Evolutionary conservation across 192 early-diverging fungal genomes (phyloP), one percentile per base, ranked within the genome.

Genomic region (Glomus cerebriforme): DNA sequence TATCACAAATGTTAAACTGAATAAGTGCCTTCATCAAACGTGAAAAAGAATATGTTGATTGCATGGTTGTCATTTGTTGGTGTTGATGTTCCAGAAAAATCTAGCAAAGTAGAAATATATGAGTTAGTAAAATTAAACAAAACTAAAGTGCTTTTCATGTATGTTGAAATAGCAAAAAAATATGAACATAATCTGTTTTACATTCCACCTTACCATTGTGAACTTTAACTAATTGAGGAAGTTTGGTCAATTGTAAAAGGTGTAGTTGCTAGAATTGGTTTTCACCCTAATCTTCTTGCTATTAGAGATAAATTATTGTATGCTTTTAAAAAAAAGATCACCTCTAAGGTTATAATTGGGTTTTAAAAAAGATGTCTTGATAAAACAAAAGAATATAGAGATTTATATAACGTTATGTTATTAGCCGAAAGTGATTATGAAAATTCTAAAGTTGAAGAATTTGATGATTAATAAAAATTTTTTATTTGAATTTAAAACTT

Each of bases 81-180:
- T 37, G 37, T 37, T 37, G 32, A 31, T 1, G 3, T 17, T 31
- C 29, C 27, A 19, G 34, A 67, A 19, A 35, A 35, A 1, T 24
- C 22, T 43, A 43, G 22, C 15, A 72, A 72, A 49, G 70, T 39
- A 72, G 66, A 68, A 68, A 1, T 68, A 29, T 37, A 19, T 2
- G 26, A 72, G 27, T 22, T 72, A 43, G 70, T 72, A 26, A 24
- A 54, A 49, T 26, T 22, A 45, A 72, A 72, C 37, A 72, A 72
- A 45, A 22, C 34, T n/a, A 45, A 26, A 22, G 37, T 29, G 19
- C 37, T 6, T 43, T 71, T 71, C 8, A 19, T 13, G 34, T 71
- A 22, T 71, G 43, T 45, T 43, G 6, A 71, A 29, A 67, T 67
- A 31, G 65, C 65, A 29, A 67, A 67, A 35, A 67, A 67, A 24